Evolutionary conservation across 352 stramenopile species (phyloP).

Genomic region (Blastocystis hominis): DNA sequence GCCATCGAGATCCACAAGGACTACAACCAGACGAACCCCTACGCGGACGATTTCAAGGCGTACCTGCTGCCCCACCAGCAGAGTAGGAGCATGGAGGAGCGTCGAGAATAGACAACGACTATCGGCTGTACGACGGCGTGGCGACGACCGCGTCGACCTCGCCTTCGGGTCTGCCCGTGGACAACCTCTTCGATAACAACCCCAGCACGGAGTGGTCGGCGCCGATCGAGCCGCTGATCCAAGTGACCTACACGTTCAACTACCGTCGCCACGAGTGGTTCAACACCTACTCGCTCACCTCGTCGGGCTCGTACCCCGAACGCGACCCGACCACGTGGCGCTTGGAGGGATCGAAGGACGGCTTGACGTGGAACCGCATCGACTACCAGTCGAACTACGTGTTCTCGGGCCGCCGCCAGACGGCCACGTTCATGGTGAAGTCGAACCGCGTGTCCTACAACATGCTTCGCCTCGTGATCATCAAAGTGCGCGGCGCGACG

Average conservation of each 20-base stretch:
- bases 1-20: slow-evolving; percentile 48
- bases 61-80: slow-evolving; percentile 29
- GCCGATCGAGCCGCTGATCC: background rate
- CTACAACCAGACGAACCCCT: background rate
- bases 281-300: slow-evolving; percentile 44
- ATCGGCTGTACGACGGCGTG: background rate
- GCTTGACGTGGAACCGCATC: slow-evolving; percentile 30
- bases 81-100: background rate
- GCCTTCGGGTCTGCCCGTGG: background rate
- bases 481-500: background rate
- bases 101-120: background rate
- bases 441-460: slow-evolving; percentile 49
- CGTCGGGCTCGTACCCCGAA: slow-evolving; percentile 2
- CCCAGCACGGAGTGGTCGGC: slow-evolving; percentile 10
- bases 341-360: slow-evolving; percentile 49
- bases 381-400: slow-evolving; percentile 49
- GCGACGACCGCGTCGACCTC: background rate
- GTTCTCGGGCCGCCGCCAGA: slow-evolving; percentile 6
- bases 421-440: background rate
- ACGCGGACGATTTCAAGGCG: slow-evolving; percentile 52
- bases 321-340: slow-evolving; percentile 40
- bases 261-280: slow-evolving; percentile 44
- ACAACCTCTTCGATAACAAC: slow-evolving; percentile 57
- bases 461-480: background rate
- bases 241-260: slow-evolving; percentile 52